Conservation (phyloP, 1,139 yeast genomes). For the Taiozyma sp. region DNA sequence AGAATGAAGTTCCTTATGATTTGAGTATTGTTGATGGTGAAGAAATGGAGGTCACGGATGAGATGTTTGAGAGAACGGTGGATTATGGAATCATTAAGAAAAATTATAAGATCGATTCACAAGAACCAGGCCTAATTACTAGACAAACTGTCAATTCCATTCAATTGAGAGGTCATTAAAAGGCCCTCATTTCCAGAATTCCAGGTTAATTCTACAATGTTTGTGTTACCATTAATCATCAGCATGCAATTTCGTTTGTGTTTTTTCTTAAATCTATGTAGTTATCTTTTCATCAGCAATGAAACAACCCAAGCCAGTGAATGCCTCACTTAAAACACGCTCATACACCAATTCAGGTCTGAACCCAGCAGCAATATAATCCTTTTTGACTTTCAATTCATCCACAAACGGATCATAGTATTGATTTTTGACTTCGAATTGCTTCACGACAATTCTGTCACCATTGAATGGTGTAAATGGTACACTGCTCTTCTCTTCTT, state of each 20-base stretch:
- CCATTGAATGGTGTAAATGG: constrained; percentile 97
- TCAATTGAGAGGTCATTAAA: constrained; percentile 29
- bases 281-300: constrained; percentile 56
- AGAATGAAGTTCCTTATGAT: constrained; percentile 15
- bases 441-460: constrained; percentile 56
- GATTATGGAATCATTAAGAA: constrained; percentile 32
- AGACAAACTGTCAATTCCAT: constrained; percentile 30
- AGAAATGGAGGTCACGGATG: constrained; percentile 30
- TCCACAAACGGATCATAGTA: constrained; percentile 61
- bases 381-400: constrained; percentile 56
- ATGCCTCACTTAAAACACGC: constrained; percentile 81
- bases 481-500: constrained; percentile 10
- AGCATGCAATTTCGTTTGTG: background rate
- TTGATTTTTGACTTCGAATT: constrained; percentile 35
- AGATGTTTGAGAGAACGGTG: constrained; percentile 24
- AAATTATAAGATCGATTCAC: constrained; percentile 16
- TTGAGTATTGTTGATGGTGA: constrained; percentile 28
- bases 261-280: background rate
- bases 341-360: constrained; percentile 62
- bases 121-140: constrained; percentile 14
- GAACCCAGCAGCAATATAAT: constrained; percentile 85
- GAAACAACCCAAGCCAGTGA: constrained; percentile 80
- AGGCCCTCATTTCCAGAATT: background rate
- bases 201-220: background rate
- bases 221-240: background rate